Evolutionary conservation across 805 yeast species (phyloP).

Genomic region (Candida coleopterorum): DNA sequence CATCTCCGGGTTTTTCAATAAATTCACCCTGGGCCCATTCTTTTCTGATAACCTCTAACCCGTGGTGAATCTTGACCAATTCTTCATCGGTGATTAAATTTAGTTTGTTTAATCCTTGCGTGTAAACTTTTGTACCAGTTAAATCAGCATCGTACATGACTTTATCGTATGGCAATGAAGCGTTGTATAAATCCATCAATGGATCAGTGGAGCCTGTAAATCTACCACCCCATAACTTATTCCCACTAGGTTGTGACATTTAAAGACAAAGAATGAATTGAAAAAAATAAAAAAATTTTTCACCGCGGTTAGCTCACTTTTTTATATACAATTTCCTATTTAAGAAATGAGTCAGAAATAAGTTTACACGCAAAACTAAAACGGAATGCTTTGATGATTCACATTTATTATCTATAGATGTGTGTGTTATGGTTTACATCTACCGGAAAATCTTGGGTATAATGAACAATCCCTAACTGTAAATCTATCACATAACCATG

Average conservation of each 20-base stretch:
- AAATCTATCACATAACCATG: constrained; percentile 96
- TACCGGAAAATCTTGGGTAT: constrained; percentile 96
- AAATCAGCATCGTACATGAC: constrained; percentile 92
- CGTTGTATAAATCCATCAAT: constrained; percentile 93
- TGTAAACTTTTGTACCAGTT: constrained; percentile 90
- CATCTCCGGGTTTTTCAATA: constrained; percentile 83
- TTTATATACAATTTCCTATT: no score
- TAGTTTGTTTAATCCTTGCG: constrained; percentile 76
- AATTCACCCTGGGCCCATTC: constrained; percentile 80
- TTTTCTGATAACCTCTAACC: constrained; percentile 60
- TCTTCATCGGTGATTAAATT: constrained; percentile 73
- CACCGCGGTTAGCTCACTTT: no score
- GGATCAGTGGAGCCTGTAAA: constrained; percentile 98
- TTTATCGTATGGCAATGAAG: constrained; percentile 93
- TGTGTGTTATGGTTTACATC: constrained; percentile 79
- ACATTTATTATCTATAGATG: no score
- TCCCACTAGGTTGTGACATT: constrained; percentile 47
- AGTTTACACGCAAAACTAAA: no score
- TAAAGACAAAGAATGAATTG: no score
- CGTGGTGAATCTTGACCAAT: constrained; percentile 74
- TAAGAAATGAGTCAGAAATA: no score
- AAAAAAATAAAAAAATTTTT: no score
- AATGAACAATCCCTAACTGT: constrained; percentile 98
- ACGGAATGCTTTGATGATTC: no score
- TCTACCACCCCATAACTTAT: constrained; percentile 96